These are phyloP conservation scores for Yarrowia sp. DNA, from an alignment of 805 yeast genomes.

Conservation along the genomic window DNA sequence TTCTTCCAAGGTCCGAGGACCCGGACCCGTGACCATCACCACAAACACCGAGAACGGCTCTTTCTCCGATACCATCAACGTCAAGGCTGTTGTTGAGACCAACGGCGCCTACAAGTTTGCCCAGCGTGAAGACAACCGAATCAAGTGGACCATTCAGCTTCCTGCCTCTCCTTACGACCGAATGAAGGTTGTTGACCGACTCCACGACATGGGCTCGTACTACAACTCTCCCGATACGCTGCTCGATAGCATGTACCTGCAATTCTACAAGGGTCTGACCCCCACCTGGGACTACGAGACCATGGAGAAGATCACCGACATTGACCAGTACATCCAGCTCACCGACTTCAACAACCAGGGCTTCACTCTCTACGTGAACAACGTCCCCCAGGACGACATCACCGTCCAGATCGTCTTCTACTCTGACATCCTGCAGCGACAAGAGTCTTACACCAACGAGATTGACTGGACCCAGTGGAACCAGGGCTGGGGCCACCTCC, in stretches of 20 bases:
- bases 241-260: conserved; percentile 1
- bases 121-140: conserved; percentile 21
- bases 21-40: neutral
- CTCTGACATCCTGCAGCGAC: conserved; percentile 5
- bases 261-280: conserved; percentile 22
- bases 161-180: conserved; percentile 31
- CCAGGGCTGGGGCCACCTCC: conserved; percentile 7
- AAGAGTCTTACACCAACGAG: neutral
- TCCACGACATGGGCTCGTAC: neutral
- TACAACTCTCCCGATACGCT: conserved; percentile 1
- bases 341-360: conserved; percentile 6
- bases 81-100: conserved; percentile 9
- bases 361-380: conserved; percentile 8
- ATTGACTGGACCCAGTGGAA: conserved; percentile 18
- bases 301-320: neutral
- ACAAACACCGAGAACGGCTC: neutral
- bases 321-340: conserved; percentile 9
- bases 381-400: conserved; percentile 1
- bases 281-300: conserved; percentile 14
- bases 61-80: conserved; percentile 6
- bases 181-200: conserved; percentile 12
- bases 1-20: neutral
- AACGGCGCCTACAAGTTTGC: conserved; percentile 14
- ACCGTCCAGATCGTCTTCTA: conserved; percentile 13
- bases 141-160: conserved; percentile 27